A percentile compares a stretch with the other conserved stretches of the same genome.
These are phyloP conservation scores for Rhodotorula babjevae DNA, from an alignment of 768 basidiomycete species.

Conservation along the genomic window DNA sequence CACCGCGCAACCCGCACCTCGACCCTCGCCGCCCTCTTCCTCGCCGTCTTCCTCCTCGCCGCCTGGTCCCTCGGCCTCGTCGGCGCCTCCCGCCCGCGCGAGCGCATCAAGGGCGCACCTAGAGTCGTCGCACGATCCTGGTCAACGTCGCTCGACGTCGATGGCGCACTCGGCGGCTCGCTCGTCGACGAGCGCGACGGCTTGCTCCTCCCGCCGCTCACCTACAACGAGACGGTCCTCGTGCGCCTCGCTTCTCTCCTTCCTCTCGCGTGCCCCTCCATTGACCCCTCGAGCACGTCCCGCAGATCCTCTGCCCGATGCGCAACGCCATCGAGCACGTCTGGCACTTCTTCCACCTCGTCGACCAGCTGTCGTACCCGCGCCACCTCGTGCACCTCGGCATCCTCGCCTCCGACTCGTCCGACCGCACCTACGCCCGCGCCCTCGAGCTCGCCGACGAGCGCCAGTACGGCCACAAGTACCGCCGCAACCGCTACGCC, in stretches of 20 bases:
- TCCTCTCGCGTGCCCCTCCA: no score
- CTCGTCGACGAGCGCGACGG: background rate
- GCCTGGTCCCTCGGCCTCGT: conserved; percentile 1
- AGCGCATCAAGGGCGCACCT: background rate
- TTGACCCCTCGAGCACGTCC: background rate
- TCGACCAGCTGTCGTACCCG: conserved; percentile 22
- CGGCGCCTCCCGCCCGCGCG: no score
- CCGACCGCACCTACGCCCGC: conserved; percentile 17
- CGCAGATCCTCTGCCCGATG: conserved; percentile 26
- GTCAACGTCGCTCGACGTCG: background rate
- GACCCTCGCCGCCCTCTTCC: background rate
- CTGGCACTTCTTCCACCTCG: conserved; percentile 34
- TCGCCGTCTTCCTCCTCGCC: background rate
- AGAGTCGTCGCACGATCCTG: conserved; percentile 14
- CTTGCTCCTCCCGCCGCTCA: background rate
- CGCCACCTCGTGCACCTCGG: conserved; percentile 23
- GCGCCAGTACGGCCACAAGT: conserved; percentile 9
- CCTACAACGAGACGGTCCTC: conserved; percentile 9
- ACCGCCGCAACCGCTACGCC: background rate
- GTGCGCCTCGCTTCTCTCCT: background rate
- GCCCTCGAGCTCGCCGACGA: conserved; percentile 32
- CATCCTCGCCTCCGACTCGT: conserved; percentile 28
- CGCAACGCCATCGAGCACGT: conserved; percentile 34
- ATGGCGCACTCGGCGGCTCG: background rate
- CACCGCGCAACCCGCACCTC: background rate